These are phyloP conservation scores for Cinnamomum micranthum DNA, from an alignment of 164 flowering plant genomes.

Conservation along the genomic window DNA sequence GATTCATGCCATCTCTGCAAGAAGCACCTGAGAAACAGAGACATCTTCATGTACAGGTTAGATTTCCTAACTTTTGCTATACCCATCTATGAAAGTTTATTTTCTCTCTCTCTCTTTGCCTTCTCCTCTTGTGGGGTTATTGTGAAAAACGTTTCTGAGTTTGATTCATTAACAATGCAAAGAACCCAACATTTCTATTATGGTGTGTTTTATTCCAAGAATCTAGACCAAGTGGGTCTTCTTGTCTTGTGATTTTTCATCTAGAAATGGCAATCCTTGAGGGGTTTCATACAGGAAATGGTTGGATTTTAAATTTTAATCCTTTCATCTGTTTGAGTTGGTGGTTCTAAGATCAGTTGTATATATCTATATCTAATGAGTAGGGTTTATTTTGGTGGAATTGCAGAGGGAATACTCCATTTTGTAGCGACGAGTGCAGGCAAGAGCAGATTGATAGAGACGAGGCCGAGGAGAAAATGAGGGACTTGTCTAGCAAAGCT, in stretches of 20 bases:
- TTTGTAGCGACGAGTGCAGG: slow-evolving; percentile 90
- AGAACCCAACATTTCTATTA: too few species aligned
- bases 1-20: slow-evolving; percentile 71
- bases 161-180: too few species aligned
- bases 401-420: slow-evolving; percentile 85
- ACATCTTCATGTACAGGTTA: slow-evolving; percentile 96
- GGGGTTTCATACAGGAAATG: not conserved
- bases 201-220: too few species aligned
- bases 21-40: slow-evolving; percentile 59
- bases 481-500: slow-evolving; percentile 26
- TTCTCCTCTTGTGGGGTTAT: too few species aligned
- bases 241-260: not conserved
- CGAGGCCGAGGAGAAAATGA: slow-evolving; percentile 59
- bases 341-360: not conserved
- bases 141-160: too few species aligned
- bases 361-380: too few species aligned
- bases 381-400: not conserved
- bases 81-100: not conserved
- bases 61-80: slow-evolving; percentile 4
- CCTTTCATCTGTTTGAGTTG: not conserved
- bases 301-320: too few species aligned
- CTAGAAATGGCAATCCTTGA: not conserved
- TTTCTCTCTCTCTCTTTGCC: not conserved
- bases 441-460: slow-evolving; percentile 75
- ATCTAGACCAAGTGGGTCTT: not conserved